phyloP scores from a whole-genome alignment of 202 grass and related monocot species.

The Dendrocalamus latiflorus region DNA sequence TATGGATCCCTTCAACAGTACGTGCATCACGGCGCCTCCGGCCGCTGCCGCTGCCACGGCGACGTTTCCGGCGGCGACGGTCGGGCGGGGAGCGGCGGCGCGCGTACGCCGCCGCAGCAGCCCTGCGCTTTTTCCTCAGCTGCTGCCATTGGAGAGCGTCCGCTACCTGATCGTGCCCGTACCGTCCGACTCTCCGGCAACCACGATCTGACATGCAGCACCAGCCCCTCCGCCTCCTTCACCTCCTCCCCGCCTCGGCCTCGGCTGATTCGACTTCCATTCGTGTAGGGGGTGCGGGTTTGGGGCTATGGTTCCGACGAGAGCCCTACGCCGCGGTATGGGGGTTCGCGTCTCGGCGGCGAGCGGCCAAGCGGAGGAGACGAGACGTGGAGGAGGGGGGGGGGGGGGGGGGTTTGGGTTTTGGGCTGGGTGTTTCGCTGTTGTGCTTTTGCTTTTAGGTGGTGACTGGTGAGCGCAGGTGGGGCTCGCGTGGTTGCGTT shows the following conservation, averaged over 20 bases:
- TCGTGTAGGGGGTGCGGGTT: background rate
- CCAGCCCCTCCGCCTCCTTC: background rate
- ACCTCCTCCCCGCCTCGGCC: no score
- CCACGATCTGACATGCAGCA: slow-evolving; percentile 41
- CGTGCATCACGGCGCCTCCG: slow-evolving; percentile 52
- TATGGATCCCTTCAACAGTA: slow-evolving; percentile 90
- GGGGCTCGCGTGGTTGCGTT: no score
- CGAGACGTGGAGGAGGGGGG: background rate
- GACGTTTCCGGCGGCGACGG: background rate
- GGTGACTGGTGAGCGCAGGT: background rate
- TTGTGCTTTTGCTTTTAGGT: background rate
- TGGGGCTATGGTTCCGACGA: background rate
- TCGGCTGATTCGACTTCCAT: background rate
- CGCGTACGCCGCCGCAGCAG: background rate
- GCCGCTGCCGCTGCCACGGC: no score
- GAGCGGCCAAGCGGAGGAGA: background rate
- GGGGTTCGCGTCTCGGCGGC: background rate
- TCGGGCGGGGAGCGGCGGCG: no score
- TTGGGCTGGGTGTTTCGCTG: background rate
- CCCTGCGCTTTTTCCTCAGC: slow-evolving; percentile 41
- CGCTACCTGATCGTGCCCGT: slow-evolving; percentile 29
- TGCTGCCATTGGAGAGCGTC: slow-evolving; percentile 44
- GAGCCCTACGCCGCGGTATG: background rate
- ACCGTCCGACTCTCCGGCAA: background rate
- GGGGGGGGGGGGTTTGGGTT: background rate